Evolutionary conservation across 2,329 filamentous ascomycete genomes (phyloP).

Genomic region (Ascochyta fabae): DNA sequence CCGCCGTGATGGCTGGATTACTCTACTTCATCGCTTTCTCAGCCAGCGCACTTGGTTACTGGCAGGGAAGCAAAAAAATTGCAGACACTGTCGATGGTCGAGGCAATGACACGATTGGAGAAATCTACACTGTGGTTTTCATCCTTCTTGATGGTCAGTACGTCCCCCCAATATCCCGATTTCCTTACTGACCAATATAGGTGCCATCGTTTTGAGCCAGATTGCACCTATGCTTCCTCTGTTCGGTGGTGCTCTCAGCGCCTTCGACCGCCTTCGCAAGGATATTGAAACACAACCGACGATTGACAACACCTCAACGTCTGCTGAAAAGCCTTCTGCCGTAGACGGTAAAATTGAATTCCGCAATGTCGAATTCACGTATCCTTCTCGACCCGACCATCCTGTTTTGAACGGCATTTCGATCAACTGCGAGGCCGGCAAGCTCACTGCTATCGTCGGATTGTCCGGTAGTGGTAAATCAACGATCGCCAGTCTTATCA

Average conservation of each 20-base stretch:
- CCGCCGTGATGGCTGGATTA: slow-evolving; percentile 65
- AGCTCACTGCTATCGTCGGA: slow-evolving; percentile 53
- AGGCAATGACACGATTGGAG: slow-evolving; percentile 50
- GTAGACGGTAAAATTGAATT: slow-evolving; percentile 57
- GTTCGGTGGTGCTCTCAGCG: slow-evolving; percentile 57
- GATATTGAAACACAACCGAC: slow-evolving; percentile 61
- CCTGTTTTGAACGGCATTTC: slow-evolving; percentile 49
- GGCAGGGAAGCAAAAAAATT: slow-evolving; percentile 67
- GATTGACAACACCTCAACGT: slow-evolving; percentile 47
- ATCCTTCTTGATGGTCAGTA: slow-evolving; percentile 58
- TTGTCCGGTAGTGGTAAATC: slow-evolving; percentile 53
- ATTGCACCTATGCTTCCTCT: slow-evolving; percentile 58
- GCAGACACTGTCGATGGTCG: slow-evolving; percentile 50
- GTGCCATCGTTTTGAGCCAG: slow-evolving; percentile 55
- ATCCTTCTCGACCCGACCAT: slow-evolving; percentile 50
- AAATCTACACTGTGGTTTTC: slow-evolving; percentile 63
- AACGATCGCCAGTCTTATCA: slow-evolving; percentile 49
- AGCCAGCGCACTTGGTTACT: slow-evolving; percentile 71
- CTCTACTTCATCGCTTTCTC: slow-evolving; percentile 73
- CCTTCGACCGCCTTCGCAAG: slow-evolving; percentile 64
- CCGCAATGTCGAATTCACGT: slow-evolving; percentile 50
- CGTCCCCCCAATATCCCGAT: too few relatives aligned
- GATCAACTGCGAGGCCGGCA: slow-evolving; percentile 46
- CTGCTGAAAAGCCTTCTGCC: slow-evolving; percentile 31
- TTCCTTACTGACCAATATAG: slow-evolving; percentile 30